Base-by-base conservation (phyloP, 2,329 filamentous ascomycete genomes). In the Juglanconis juglandina region DNA sequence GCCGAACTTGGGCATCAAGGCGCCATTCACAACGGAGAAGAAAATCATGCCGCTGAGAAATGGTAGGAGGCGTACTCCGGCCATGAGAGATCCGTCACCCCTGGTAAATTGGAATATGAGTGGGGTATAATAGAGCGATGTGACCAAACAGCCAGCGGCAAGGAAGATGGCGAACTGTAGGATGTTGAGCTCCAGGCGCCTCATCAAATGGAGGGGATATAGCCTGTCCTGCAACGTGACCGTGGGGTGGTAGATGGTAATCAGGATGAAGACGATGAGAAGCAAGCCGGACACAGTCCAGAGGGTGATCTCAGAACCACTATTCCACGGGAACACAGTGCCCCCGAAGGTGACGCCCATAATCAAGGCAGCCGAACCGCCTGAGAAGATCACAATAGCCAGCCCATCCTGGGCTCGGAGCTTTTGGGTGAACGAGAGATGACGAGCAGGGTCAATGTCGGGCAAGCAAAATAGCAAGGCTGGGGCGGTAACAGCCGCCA, bases 261-360 rank as follows among this genome's bases (percentile, higher is more conserved):
- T 73, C 0, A 77, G 5, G 3, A 64, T 58, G 61, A 82, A 81
- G 11, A 69, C 64, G 34, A 79, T 66, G 35, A 79, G 67, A 0
- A 79, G 65, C 0, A 79, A 65, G 1, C 69, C 76, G 1, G 75
- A 75, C 2, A 79, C 66, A 7, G 79, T 72, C 55, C 79, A 79
- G 1, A 80, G 71, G 0, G 71, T 74, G 58, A 84, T 81, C 51
- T 76, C 75, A 0, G 71, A 69, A 1, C 74, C 74, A 6, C 68
- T 69, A 46, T 70, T 67, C 81, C 81, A 86, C 0, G 68, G 63
- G 62, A 75, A 85, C 4, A 76, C 60, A 1, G 73, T 68, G 1
- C 82, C 82, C 9, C 78, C 80, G 51, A 84, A 81, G 49, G 72
- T 75, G 58, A 83, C 75, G 0, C 73, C 80, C 69, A 85, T 77